Conservation (phyloP, 2,329 filamentous ascomycete species). For the Sphaerulina vaccinii region DNA sequence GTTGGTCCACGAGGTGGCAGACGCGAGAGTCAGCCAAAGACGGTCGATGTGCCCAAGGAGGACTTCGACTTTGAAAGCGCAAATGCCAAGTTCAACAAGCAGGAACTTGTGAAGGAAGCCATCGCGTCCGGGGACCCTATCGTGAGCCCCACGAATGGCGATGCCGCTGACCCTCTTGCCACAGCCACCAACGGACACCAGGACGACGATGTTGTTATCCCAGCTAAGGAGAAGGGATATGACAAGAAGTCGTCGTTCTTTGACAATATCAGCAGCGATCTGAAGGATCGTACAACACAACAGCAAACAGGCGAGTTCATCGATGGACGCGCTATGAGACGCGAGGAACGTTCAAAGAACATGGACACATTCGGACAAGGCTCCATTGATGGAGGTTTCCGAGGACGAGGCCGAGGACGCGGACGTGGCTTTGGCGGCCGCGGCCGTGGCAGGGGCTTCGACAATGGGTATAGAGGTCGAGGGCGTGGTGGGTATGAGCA, state of each 20-base stretch:
- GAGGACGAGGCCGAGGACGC: slow-evolving; percentile 74
- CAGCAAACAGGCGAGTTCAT: slow-evolving; percentile 56
- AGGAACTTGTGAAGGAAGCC: slow-evolving; percentile 83
- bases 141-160: slow-evolving; percentile 38
- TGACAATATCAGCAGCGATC: slow-evolving; percentile 95
- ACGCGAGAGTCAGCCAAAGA: slow-evolving; percentile 42
- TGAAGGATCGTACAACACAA: slow-evolving; percentile 71
- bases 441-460: slow-evolving; percentile 49
- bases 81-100: slow-evolving; percentile 88
- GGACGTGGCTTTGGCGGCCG: slow-evolving; percentile 55
- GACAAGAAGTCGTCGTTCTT: slow-evolving; percentile 92
- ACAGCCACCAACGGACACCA: slow-evolving; percentile 32
- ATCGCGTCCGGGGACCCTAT: slow-evolving; percentile 73
- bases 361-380: slow-evolving; percentile 98
- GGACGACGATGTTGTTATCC: slow-evolving; percentile 44
- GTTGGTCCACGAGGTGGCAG: slow-evolving; percentile 42
- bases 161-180: slow-evolving; percentile 25
- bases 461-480: slow-evolving; percentile 20
- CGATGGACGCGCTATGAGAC: slow-evolving; percentile 84
- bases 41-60: slow-evolving; percentile 80
- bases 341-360: slow-evolving; percentile 91
- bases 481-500: slow-evolving; percentile 24
- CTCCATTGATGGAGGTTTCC: slow-evolving; percentile 76
- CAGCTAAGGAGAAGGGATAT: slow-evolving; percentile 59
- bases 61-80: slow-evolving; percentile 89